Base-by-base conservation (phyloP, 495 filamentous ascomycete species). In the Aspergillus saccharolyticus region DNA sequence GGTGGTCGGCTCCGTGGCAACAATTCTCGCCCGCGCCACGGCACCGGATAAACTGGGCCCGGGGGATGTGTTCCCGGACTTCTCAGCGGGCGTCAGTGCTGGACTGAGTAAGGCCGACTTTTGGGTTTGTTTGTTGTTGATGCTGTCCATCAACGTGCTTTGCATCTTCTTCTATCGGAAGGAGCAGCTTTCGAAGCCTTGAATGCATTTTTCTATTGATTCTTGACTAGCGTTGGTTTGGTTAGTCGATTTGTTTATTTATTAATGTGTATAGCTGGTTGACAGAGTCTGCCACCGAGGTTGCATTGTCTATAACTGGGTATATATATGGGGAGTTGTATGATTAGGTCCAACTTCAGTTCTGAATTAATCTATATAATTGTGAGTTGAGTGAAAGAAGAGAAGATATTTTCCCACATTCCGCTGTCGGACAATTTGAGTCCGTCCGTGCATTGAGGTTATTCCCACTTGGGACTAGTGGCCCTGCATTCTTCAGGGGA, bases 121-220 rank as follows among this genome's bases (percentile, higher is more conserved):
- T 62, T 90, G 86, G 85, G 68, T 86, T 1, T 73, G 78, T 44
- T 86, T 89, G 67, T 59, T 85, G 51, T 65, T 78, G n/a, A 81
- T 89, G 47, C 47, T 50, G 12, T 50, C 47, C 24, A 50, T 50
- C 47, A 50, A 50, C 47, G 47, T 50, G 47, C 47, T 50, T 4
- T 50, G 47, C 15, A 15, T 50, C 53, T 86, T 80, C 61, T 87
- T 85, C 72, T 88, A 87, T 74, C 74, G 85, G 44, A 86, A 85
- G 72, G 85, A 87, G 66, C 85, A 87, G 66, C 76, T 87, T 44
- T 74, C 74, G 28, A 88, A 88, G 74, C 85, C 85, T 22, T 84
- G 59, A 67, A 50, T 10, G 47, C 30, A 5, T 16, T 25, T 28
- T 30, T 30, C 12, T 8, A 25, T 30, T 2, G 15, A 39, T 39